Conservation (phyloP, 78 protist genomes). For the Dictyostelium firmibasis region DNA sequence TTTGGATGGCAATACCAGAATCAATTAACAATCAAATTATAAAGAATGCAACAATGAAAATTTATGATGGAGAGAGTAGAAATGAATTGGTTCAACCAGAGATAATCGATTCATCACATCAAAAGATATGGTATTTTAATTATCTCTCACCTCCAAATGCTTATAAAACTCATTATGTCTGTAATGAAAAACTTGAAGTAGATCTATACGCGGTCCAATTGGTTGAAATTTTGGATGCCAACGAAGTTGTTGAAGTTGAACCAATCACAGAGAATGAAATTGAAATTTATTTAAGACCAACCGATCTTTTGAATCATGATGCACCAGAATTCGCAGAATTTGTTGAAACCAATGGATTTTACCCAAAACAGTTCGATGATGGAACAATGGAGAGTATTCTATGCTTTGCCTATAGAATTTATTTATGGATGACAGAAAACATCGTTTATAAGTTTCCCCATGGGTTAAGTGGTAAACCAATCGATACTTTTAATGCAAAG, state of each 20-base stretch:
- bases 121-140: not conserved
- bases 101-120: not conserved
- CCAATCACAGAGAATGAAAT: not conserved
- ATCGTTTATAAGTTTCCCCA: not conserved
- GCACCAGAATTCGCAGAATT: not conserved
- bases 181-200: not conserved
- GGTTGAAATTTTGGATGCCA: not conserved
- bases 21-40: not conserved
- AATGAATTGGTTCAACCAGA: not conserved
- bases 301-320: not conserved
- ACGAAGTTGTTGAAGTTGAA: not conserved
- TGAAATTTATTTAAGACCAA: not conserved
- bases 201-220: not conserved
- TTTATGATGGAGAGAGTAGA: not conserved
- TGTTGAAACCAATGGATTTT: not conserved
- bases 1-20: not conserved
- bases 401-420: slow-evolving; percentile 23
- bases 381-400: not conserved
- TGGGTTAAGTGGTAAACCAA: not conserved
- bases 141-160: not conserved
- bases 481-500: not conserved
- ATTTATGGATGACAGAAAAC: not conserved
- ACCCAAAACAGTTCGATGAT: not conserved
- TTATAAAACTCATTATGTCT: not conserved
- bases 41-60: not conserved